Percentiles rank a stretch among this genome's conserved stretches.
phyloP scores from a whole-genome alignment of 2,329 filamentous ascomycete species.

The Calonectria montana region DNA sequence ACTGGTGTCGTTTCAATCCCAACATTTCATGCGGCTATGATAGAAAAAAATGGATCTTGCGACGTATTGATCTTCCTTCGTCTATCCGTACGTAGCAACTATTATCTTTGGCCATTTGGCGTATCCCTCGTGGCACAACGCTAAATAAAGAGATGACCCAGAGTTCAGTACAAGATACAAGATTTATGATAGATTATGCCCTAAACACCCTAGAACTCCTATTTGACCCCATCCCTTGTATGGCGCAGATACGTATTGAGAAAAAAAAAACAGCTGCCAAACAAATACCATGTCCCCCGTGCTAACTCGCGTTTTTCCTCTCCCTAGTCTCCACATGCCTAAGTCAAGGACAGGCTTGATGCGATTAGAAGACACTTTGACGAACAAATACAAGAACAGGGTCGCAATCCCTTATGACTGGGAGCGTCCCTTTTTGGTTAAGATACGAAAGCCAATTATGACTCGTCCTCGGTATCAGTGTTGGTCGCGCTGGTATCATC shows the following conservation, averaged over 20 bases:
- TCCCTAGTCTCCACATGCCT: conserved; percentile 1
- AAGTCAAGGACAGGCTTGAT: not conserved
- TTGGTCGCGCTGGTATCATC: conserved; percentile 76
- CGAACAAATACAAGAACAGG: conserved; percentile 21
- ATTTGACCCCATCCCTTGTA: conserved; percentile 9
- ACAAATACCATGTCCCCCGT: conserved; percentile 5
- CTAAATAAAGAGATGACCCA: not conserved
- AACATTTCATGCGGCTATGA: not conserved
- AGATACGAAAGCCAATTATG: conserved; percentile 45
- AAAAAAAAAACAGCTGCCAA: conserved; percentile 6
- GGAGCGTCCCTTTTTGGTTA: not conserved
- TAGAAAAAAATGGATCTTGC: not conserved
- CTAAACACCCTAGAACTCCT: conserved; percentile 26
- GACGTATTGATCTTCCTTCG: not conserved
- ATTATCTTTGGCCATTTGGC: not conserved
- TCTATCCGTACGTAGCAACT: not conserved
- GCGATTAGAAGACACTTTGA: conserved; percentile 21
- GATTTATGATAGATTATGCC: conserved; percentile 19
- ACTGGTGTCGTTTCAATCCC: not conserved
- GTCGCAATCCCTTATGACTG: not conserved
- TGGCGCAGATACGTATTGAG: conserved; percentile 11
- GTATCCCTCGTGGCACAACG: not conserved
- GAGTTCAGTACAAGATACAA: conserved; percentile 7
- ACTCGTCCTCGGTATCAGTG: conserved; percentile 74
- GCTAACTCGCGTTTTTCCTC: conserved; percentile 13